A percentile compares a stretch with the other conserved stretches of the same genome.
phyloP scores from a whole-genome alignment of 1,284 basidiomycete species.

The Trichosporon asahii region DNA sequence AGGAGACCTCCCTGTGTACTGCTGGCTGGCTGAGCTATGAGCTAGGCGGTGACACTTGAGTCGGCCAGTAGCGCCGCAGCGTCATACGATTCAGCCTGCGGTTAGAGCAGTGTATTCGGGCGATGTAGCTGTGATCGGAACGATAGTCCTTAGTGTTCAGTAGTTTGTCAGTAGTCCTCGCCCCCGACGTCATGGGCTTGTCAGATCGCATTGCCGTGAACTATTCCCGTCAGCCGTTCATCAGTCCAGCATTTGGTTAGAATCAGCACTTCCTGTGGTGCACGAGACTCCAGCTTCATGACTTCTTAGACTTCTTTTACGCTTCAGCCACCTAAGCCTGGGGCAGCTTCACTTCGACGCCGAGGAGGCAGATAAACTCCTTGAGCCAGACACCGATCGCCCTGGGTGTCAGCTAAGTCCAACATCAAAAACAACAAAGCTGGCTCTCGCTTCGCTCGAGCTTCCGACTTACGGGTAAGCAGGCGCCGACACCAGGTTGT shows the following conservation, averaged over 20 bases:
- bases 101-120: no score
- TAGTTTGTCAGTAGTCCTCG: neutral
- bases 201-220: no score
- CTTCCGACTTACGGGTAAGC: slow-evolving; percentile 22
- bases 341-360: slow-evolving; percentile 21
- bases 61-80: no score
- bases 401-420: neutral
- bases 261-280: no score
- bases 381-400: slow-evolving; percentile 26
- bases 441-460: neutral
- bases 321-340: neutral
- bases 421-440: no score
- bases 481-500: slow-evolving; percentile 23
- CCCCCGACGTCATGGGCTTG: neutral
- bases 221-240: no score
- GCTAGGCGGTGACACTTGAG: no score
- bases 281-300: neutral
- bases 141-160: neutral
- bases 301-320: neutral
- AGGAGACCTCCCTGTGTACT: no score
- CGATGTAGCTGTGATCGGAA: neutral
- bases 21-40: no score
- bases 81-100: no score
- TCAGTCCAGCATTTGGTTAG: no score
- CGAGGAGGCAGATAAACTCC: slow-evolving; percentile 21